Percentiles rank a stretch among this genome's conserved stretches.
Conservation (phyloP, 192 early-diverging fungal genomes). For the Tieghemiomyces parasiticus region DNA sequence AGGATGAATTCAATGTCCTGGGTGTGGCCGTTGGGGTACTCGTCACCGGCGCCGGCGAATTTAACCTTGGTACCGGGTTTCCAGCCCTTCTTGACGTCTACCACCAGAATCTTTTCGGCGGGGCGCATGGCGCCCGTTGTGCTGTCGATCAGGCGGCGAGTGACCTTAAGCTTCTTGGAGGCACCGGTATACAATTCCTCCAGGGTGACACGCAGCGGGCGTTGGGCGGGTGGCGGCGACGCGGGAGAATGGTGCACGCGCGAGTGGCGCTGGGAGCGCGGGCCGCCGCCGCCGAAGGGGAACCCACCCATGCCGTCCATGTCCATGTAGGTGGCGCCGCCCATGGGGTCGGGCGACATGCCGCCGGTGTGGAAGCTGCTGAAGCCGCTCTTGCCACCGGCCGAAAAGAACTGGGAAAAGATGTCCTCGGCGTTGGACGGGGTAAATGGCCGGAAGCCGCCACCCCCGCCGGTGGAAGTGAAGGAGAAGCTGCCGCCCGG, state of each 20-base stretch:
- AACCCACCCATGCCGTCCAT: constrained; percentile 27
- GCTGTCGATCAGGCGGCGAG: constrained; percentile 34
- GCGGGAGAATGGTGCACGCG: constrained; percentile 17
- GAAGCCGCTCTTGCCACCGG: constrained; percentile 16
- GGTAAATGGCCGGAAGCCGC: constrained; percentile 53
- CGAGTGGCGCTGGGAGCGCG: too few relatives aligned
- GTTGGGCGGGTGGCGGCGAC: constrained; percentile 39
- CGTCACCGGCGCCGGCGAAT: constrained; percentile 81
- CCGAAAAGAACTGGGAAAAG: constrained; percentile 77
- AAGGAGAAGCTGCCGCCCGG: constrained; percentile 55
- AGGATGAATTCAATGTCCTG: constrained; percentile 93
- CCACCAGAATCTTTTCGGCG: constrained; percentile 65
- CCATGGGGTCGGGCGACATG: constrained; percentile 21
- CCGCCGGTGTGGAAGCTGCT: constrained; percentile 17
- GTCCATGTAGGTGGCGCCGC: constrained; percentile 34
- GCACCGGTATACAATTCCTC: constrained; percentile 84
- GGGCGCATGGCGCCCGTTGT: constrained; percentile 25
- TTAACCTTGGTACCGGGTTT: constrained; percentile 96
- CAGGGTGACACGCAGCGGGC: constrained; percentile 60
- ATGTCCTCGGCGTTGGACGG: constrained; percentile 83
- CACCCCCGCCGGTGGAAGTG: constrained; percentile 33
- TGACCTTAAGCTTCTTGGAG: constrained; percentile 89
- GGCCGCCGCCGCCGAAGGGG: constrained; percentile 20
- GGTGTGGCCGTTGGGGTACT: constrained; percentile 48
- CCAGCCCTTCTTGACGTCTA: constrained; percentile 89